Evolutionary conservation across 176 grass and related monocot species (phyloP).

Genomic region (Rhynchospora breviuscula): DNA sequence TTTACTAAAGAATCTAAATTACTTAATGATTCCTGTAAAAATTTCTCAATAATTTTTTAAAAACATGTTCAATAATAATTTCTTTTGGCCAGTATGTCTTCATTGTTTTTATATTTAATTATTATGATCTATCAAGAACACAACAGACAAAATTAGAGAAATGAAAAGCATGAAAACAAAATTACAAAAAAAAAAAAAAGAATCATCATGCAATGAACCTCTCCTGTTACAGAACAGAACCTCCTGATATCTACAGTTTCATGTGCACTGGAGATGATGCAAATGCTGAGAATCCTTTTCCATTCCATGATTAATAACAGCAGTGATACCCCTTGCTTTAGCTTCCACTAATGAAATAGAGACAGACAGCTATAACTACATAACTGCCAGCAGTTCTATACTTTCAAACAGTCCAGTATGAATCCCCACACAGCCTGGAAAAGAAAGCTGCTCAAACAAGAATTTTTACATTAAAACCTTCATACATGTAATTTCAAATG

Average conservation of each 20-base stretch:
- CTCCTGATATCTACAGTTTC: neutral
- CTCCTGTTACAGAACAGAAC: neutral
- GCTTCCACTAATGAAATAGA: constrained; percentile 3
- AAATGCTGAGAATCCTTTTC: neutral
- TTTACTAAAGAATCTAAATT: too few species aligned
- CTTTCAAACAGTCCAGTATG: neutral
- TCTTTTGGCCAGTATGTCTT: too few species aligned
- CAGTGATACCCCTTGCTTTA: neutral
- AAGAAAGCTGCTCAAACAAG: neutral
- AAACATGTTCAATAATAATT: too few species aligned
- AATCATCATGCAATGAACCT: neutral
- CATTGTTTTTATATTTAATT: too few species aligned
- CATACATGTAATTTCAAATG: neutral
- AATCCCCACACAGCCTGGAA: neutral
- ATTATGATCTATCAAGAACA: neutral
- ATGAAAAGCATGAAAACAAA: neutral
- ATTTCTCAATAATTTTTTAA: too few species aligned
- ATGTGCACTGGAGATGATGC: neutral
- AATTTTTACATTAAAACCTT: neutral
- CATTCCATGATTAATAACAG: neutral
- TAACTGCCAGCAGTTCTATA: constrained; percentile 6
- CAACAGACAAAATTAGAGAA: neutral
- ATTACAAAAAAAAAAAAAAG: neutral
- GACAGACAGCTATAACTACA: constrained; percentile 4
- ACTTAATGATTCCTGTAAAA: too few species aligned